Conservation (phyloP, 2,329 filamentous ascomycete species). For the Aaosphaeria arxii region DNA sequence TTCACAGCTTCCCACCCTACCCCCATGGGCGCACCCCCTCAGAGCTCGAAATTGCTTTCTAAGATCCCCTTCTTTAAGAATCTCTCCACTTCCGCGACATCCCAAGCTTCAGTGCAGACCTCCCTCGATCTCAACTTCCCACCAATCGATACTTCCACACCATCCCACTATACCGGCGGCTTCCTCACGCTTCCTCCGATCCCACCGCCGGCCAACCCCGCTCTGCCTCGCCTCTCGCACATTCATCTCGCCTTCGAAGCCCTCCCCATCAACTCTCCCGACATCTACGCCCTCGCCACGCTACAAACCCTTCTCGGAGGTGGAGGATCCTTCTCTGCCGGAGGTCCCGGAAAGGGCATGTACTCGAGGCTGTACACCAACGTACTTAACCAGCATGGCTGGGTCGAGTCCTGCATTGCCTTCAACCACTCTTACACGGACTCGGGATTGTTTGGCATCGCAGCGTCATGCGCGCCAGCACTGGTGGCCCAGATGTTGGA, state of each 20-base stretch:
- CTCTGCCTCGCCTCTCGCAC: slow-evolving; percentile 78
- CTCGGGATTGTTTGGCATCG: slow-evolving; percentile 91
- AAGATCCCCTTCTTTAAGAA: slow-evolving; percentile 90
- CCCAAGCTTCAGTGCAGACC: slow-evolving; percentile 52
- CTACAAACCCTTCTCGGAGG: slow-evolving; percentile 94
- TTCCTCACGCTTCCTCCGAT: slow-evolving; percentile 83
- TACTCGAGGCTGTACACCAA: slow-evolving; percentile 97
- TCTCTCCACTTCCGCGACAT: slow-evolving; percentile 70
- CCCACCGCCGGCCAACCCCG: slow-evolving; percentile 73
- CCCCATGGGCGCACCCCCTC: slow-evolving; percentile 40
- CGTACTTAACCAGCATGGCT: slow-evolving; percentile 94
- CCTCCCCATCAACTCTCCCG: slow-evolving; percentile 80
- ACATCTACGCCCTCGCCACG: slow-evolving; percentile 95
- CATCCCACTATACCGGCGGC: slow-evolving; percentile 88
- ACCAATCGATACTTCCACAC: slow-evolving; percentile 57
- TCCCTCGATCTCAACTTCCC: slow-evolving; percentile 48
- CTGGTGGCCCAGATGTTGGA: slow-evolving; percentile 83
- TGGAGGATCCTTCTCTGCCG: slow-evolving; percentile 93
- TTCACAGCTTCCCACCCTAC: slow-evolving; percentile 35
- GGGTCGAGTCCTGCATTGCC: slow-evolving; percentile 92
- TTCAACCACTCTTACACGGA: slow-evolving; percentile 99
- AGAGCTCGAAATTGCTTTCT: slow-evolving; percentile 68
- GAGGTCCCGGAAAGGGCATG: slow-evolving; percentile 98
- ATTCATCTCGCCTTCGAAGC: slow-evolving; percentile 96
- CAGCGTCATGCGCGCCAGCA: slow-evolving; percentile 76